phyloP scores from a whole-genome alignment of 495 filamentous ascomycete genomes.

The Aspergillus cavernicola region DNA sequence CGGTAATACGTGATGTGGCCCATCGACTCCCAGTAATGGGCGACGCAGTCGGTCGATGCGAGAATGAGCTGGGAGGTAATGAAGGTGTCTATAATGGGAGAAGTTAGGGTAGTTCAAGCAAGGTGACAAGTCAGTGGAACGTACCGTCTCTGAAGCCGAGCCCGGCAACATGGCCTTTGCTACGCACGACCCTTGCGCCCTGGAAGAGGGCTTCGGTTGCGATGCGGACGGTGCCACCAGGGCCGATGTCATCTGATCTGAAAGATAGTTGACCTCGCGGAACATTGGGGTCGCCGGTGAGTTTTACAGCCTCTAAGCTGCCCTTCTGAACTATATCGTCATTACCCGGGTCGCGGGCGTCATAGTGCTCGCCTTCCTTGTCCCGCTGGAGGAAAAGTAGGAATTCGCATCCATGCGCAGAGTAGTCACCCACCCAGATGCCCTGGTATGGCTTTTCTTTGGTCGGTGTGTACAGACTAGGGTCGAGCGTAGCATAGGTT shows the following conservation, averaged over 20 bases:
- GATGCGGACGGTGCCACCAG: constrained; percentile 54
- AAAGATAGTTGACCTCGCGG: constrained; percentile 83
- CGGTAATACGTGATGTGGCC: constrained; percentile 78
- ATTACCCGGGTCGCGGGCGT: constrained; percentile 6
- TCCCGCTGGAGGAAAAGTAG: constrained; percentile 73
- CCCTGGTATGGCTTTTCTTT: constrained; percentile 77
- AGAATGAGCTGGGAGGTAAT: constrained; percentile 74
- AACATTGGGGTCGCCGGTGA: constrained; percentile 87
- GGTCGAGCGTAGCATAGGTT: constrained; percentile 74
- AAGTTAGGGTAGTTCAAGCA: background rate
- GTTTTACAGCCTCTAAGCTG: constrained; percentile 73
- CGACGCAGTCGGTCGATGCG: constrained; percentile 69
- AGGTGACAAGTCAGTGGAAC: constrained; percentile 19
- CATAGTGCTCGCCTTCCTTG: constrained; percentile 3
- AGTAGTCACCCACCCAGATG: constrained; percentile 90
- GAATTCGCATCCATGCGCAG: constrained; percentile 85
- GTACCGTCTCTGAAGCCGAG: constrained; percentile 66
- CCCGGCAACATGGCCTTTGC: constrained; percentile 71
- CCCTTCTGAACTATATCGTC: constrained; percentile 39
- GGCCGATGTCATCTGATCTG: constrained; percentile 69
- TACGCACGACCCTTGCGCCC: constrained; percentile 72
- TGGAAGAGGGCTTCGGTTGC: constrained; percentile 64
- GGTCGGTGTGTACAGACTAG: constrained; percentile 70
- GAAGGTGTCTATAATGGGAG: constrained; percentile 54
- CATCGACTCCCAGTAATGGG: constrained; percentile 77